These are phyloP conservation scores for Cadophora luteo-olivacea DNA, from an alignment of 2,329 filamentous ascomycete species.

Conservation along the genomic window DNA sequence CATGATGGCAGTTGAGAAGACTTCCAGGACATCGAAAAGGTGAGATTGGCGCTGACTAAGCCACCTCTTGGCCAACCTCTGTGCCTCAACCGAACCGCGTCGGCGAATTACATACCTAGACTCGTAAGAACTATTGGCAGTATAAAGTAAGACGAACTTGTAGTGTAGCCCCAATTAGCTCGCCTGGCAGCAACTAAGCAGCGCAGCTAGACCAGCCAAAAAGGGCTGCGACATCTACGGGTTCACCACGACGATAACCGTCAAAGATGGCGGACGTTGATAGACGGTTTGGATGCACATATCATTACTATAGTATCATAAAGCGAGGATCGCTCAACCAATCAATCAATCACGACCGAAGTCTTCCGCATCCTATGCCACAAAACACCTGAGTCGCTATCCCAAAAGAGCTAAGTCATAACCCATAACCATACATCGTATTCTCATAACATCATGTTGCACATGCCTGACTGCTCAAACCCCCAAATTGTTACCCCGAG, in stretches of 20 bases:
- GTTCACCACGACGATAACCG: no score
- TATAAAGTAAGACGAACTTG: no score
- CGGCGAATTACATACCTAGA: no score
- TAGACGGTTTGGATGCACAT: neutral
- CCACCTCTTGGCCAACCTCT: neutral
- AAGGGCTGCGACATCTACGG: no score
- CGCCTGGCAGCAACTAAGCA: no score
- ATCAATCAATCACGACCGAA: neutral
- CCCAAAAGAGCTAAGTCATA: neutral
- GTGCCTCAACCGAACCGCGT: no score
- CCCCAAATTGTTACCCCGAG: neutral
- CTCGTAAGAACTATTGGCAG: no score
- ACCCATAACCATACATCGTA: slow-evolving; percentile 15
- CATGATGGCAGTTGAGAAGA: neutral
- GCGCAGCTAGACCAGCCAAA: no score
- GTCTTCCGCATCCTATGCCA: neutral
- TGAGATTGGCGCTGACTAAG: neutral
- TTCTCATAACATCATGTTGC: slow-evolving; percentile 21
- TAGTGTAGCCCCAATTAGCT: no score
- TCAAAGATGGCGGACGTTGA: no score
- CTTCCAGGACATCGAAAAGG: neutral
- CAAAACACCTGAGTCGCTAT: neutral
- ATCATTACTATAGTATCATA: neutral
- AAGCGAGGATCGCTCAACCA: neutral
- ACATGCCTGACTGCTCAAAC: neutral